phyloP scores from a whole-genome alignment of 805 yeast species.

The Wickerhamomyces sydowiorum region DNA sequence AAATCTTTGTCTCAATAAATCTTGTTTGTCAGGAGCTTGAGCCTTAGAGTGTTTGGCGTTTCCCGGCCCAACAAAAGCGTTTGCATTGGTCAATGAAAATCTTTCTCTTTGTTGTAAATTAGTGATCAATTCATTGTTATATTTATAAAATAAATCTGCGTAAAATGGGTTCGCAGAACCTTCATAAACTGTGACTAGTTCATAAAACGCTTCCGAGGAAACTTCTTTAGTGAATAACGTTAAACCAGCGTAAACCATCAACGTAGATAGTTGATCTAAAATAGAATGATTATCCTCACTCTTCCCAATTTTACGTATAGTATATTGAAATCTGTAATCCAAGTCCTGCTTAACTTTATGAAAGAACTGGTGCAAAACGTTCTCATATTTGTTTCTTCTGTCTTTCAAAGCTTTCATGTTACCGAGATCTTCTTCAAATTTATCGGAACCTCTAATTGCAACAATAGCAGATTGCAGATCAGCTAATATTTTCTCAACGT shows the following conservation, averaged over 20 bases:
- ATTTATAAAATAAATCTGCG: constrained; percentile 24
- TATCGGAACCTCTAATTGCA: constrained; percentile 49
- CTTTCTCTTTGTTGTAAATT: constrained; percentile 8
- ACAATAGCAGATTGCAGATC: constrained; percentile 59
- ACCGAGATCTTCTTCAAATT: constrained; percentile 38
- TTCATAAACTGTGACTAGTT: constrained; percentile 38
- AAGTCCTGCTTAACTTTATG: constrained; percentile 39
- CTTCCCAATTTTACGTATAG: constrained; percentile 25
- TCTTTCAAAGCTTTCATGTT: constrained; percentile 70
- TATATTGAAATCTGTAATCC: constrained; percentile 34
- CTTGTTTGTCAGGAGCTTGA: constrained; percentile 6
- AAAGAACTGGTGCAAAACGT: constrained; percentile 46
- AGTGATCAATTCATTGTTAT: constrained; percentile 23
- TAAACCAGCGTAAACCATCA: constrained; percentile 42
- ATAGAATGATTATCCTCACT: constrained; percentile 20
- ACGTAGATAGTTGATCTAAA: constrained; percentile 23
- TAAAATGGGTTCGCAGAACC: constrained; percentile 27
- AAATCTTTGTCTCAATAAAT: constrained; percentile 13
- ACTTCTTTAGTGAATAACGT: constrained; percentile 55
- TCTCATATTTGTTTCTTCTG: constrained; percentile 54
- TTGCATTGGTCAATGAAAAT: constrained; percentile 13
- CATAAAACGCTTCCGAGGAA: constrained; percentile 40
- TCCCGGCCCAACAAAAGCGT: constrained; percentile 6
- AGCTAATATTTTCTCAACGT: constrained; percentile 50
- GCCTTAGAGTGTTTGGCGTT: constrained; percentile 1